phyloP scores from a whole-genome alignment of 2,329 filamentous ascomycete genomes.

The Exophiala dermatitidis region DNA sequence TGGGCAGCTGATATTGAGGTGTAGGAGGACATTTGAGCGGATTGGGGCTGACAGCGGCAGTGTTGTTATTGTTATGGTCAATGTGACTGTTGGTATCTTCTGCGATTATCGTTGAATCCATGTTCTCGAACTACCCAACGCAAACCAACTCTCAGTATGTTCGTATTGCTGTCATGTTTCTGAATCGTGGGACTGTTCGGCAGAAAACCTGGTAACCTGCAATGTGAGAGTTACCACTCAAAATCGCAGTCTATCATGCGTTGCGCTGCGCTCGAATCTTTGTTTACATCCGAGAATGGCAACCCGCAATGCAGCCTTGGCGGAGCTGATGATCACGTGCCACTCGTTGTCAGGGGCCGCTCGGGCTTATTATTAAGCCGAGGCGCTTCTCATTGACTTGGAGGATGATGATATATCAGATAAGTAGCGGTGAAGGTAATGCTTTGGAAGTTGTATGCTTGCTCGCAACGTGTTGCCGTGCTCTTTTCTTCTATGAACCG shows the following conservation, averaged over 20 bases:
- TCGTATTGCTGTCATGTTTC: neutral
- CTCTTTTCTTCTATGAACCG: too few relatives aligned
- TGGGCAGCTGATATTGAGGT: conserved; percentile 14
- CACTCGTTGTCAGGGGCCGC: too few relatives aligned
- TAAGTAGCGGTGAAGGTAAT: too few relatives aligned
- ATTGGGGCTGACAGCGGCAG: conserved; percentile 8
- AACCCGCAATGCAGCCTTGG: neutral
- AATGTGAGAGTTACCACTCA: neutral
- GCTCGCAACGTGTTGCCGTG: too few relatives aligned
- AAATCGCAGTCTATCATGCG: neutral
- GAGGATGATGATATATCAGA: too few relatives aligned
- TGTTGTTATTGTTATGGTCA: conserved; percentile 2
- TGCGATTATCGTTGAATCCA: conserved; percentile 11
- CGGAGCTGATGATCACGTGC: conserved; percentile 1
- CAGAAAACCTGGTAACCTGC: neutral
- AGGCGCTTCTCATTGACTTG: too few relatives aligned
- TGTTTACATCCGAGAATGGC: conserved; percentile 11
- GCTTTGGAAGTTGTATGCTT: too few relatives aligned
- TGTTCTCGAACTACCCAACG: neutral
- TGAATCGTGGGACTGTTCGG: neutral
- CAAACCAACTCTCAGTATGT: neutral
- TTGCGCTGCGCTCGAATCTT: neutral
- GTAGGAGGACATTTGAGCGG: conserved; percentile 18
- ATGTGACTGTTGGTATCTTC: conserved; percentile 6
- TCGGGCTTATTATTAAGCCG: too few relatives aligned